Base-by-base conservation (phyloP, 2,329 filamentous ascomycete genomes). In the Cordyceps tenuipes region DNA sequence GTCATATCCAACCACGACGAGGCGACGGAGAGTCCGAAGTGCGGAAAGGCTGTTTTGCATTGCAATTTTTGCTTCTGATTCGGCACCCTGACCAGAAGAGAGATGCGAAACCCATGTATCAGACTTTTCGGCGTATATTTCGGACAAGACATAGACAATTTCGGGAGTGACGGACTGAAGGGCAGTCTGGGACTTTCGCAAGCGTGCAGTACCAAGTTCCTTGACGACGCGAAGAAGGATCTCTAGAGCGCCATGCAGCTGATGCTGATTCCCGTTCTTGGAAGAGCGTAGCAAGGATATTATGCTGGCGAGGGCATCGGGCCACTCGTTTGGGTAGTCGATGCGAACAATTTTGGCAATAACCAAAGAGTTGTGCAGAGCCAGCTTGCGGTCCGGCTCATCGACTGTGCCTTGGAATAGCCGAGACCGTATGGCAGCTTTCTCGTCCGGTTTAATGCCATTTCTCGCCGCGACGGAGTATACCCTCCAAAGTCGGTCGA, bases 401-500 rank as follows among this genome's bases (percentile, higher is more conserved):
- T 85, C 82, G 50, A 96, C 79, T 1, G 89, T 90, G 61, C 89
- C 87, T 64, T 90, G 82, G 9, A 96, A 81, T 23, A 96, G 77
- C 26, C 87, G 83, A 5, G 83, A 82, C 54, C 93, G 86, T 58
- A 99, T 94, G 43, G 82, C 70, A 10, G 81, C 76, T 73, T 94
- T 97, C 70, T 96, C 90, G 21, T 88, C 82, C 31, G 83, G 82
- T 70, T 87, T 85, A 60, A 88, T 82, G 54, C 90, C 85, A 39
- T 89, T 89, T 70, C 77, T 79, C 31, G 71, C 55, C 61, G 74
- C 66, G 39, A 75, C 70, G 3, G 29, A 29, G 81, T 90, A 69
- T n/a, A 75, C 66, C 15, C 94, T 83, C 94, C 94, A 99, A 73
- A 91, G 91, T 70, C 88, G 91, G 71, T 97, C 93, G 73, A 97